Percentiles rank a stretch among this genome's conserved stretches.
Conservation (phyloP, 495 filamentous ascomycete genomes). For the Aspergillus incahuasiensis region DNA sequence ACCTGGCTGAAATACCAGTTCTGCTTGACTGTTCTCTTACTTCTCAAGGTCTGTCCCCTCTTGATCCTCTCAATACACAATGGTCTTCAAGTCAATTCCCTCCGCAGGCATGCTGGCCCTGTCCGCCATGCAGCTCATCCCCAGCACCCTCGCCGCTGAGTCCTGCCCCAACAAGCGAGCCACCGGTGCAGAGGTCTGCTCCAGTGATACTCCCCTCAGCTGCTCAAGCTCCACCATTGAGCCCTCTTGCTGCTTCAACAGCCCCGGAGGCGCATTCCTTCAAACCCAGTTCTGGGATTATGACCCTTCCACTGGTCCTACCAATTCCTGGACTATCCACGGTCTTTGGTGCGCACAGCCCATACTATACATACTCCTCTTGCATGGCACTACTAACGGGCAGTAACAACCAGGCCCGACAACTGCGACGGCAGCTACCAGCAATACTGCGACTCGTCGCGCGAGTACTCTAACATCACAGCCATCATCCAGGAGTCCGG, state of each 20-base stretch:
- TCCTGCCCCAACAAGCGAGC: too few relatives aligned
- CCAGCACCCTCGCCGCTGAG: conserved; percentile 18
- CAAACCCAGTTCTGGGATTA: conserved; percentile 83
- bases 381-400: not conserved
- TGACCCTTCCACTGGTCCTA: conserved; percentile 56
- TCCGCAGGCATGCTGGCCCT: conserved; percentile 29
- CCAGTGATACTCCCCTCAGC: conserved; percentile 29
- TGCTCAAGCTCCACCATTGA: conserved; percentile 33
- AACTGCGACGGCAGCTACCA: conserved; percentile 75
- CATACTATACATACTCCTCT: not conserved
- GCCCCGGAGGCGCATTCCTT: conserved; percentile 67
- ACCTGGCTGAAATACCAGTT: not conserved
- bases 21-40: not conserved
- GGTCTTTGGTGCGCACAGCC: conserved; percentile 56
- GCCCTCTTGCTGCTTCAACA: conserved; percentile 68
- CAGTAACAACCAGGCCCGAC: conserved; percentile 54
- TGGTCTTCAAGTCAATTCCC: conserved; percentile 16
- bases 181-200: conserved; percentile 25
- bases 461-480: conserved; percentile 63
- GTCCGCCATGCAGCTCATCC: conserved; percentile 16
- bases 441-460: conserved; percentile 58
- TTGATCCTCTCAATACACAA: conserved; percentile 6
- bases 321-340: conserved; percentile 78
- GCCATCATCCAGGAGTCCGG: conserved; percentile 54
- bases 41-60: not conserved